Evolutionary conservation across 352 stramenopile species (phyloP), one percentile per base, ranked within the genome.

Genomic region (Phytophthora ohioensis): DNA sequence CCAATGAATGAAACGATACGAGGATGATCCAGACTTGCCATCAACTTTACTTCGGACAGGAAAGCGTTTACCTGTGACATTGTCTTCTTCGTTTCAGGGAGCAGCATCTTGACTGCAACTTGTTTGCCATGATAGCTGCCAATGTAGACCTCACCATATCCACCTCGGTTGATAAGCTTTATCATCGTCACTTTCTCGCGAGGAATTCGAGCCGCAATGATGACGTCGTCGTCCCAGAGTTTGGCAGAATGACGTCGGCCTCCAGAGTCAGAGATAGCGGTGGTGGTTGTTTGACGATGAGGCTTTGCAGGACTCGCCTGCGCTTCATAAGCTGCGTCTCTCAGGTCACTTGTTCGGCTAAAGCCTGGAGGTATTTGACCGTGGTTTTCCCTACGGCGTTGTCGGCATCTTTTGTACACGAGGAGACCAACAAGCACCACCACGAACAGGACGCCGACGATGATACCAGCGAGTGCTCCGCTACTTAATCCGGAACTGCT

Each of bases 1-100:
- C 76, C 78, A 15, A 87, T 41, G 12, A 85, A 88, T 10, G 51
- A 67, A 3, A 84, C 73, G 55, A 91, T 83, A 15, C 61, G 61
- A 21, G 67, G 55, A 39, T 85, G 78, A 13, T 86, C 68, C 11
- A 79, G 54, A 63, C 56, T 60, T 30, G 67, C 72, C 72, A 79
- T 79, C 21, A 79, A 36, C 62, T 79, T 79, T 2, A 75, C 71
- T 53, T 79, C 71, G 4, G 62, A 57, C 35, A 79, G 55, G 43
- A 79, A 79, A 0, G 72, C 72, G 38, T 69, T 79, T 13, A 79
- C 67, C 48, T 79, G 72, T 0, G 68, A 59, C 61, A 79, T 73
- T 0, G 41, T 71, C 17, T 69, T 74, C 49, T 69, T 73, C 1
- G 62, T 79, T 65, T 79, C 67, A 7, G 68, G 64, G 0, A 79